A percentile compares a stretch with the other conserved stretches of the same genome.
These are phyloP conservation scores for Yamadazyma triangularis DNA, from an alignment of 1,139 yeast genomes.

Conservation along the genomic window DNA sequence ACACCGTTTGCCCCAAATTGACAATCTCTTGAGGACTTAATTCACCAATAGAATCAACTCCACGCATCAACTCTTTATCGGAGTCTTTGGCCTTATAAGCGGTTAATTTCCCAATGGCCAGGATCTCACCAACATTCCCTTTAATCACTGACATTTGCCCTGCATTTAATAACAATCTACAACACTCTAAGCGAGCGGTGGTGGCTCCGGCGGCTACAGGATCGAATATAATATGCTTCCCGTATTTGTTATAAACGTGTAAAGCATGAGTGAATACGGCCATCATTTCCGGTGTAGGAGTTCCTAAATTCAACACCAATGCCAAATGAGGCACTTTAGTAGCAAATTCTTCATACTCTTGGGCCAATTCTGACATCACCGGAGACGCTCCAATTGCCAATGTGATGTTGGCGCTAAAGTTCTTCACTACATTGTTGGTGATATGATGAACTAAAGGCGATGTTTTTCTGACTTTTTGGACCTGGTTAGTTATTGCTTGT, in stretches of 20 bases:
- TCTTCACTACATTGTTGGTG: slow-evolving; percentile 86
- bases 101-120: slow-evolving; percentile 35
- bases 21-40: slow-evolving; percentile 25
- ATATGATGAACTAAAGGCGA: slow-evolving; percentile 79
- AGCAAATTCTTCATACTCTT: slow-evolving; percentile 69
- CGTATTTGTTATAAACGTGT: slow-evolving; percentile 50
- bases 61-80: slow-evolving; percentile 50
- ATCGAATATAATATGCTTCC: slow-evolving; percentile 70
- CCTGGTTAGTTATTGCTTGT: slow-evolving; percentile 1
- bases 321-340: slow-evolving; percentile 45
- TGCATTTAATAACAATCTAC: slow-evolving; percentile 45
- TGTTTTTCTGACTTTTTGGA: slow-evolving; percentile 5
- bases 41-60: slow-evolving; percentile 60
- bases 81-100: slow-evolving; percentile 32
- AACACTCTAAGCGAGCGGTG: slow-evolving; percentile 45
- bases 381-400: slow-evolving; percentile 86
- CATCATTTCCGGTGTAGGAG: slow-evolving; percentile 47
- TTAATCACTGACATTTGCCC: slow-evolving; percentile 72
- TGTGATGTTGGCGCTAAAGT: slow-evolving; percentile 86
- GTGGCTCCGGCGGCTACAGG: slow-evolving; percentile 95
- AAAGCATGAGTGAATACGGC: slow-evolving; percentile 51
- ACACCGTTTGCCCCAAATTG: slow-evolving; percentile 47
- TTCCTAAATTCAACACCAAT: slow-evolving; percentile 73
- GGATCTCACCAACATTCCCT: slow-evolving; percentile 85
- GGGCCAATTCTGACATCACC: slow-evolving; percentile 77